phyloP scores from a whole-genome alignment of 2,329 filamentous ascomycete species.

The Claviceps paspali region DNA sequence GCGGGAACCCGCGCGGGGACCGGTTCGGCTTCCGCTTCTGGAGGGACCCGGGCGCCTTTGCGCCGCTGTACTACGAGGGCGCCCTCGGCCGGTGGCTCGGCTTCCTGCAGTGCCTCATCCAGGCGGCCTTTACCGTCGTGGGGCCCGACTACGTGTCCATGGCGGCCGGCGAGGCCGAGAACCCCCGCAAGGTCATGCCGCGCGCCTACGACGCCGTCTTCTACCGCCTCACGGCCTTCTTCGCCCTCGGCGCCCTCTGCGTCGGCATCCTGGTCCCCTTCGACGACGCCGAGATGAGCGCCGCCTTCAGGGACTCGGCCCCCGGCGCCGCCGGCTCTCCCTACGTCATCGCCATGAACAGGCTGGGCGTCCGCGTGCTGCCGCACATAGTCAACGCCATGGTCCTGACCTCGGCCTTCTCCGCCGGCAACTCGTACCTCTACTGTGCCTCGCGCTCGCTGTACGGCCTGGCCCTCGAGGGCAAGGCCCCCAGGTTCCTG shows the following conservation, averaged over 20 bases:
- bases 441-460: slow-evolving; percentile 56
- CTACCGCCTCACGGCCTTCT: slow-evolving; percentile 61
- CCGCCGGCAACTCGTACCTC: slow-evolving; percentile 48
- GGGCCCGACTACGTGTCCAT: slow-evolving; percentile 54
- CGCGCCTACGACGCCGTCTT: slow-evolving; percentile 67
- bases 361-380: slow-evolving; percentile 44
- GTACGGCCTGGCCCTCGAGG: slow-evolving; percentile 53
- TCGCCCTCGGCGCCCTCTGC: slow-evolving; percentile 56
- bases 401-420: slow-evolving; percentile 51
- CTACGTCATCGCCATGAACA: slow-evolving; percentile 53
- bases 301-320: slow-evolving; percentile 40
- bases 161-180: slow-evolving; percentile 57
- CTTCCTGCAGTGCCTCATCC: slow-evolving; percentile 60
- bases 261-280: slow-evolving; percentile 60
- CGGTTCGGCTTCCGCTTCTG: slow-evolving; percentile 57
- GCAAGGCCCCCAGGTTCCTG: slow-evolving; percentile 47
- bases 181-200: slow-evolving; percentile 54
- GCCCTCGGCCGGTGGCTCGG: slow-evolving; percentile 58
- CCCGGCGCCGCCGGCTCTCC: slow-evolving; percentile 56
- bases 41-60: slow-evolving; percentile 55
- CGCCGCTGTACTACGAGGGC: slow-evolving; percentile 47
- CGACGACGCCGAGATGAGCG: slow-evolving; percentile 45
- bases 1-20: slow-evolving; percentile 60
- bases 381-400: slow-evolving; percentile 62
- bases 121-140: slow-evolving; percentile 51